These are phyloP conservation scores for Hamamelis virginiana DNA, from an alignment of 164 flowering plant genomes.

Conservation along the genomic window DNA sequence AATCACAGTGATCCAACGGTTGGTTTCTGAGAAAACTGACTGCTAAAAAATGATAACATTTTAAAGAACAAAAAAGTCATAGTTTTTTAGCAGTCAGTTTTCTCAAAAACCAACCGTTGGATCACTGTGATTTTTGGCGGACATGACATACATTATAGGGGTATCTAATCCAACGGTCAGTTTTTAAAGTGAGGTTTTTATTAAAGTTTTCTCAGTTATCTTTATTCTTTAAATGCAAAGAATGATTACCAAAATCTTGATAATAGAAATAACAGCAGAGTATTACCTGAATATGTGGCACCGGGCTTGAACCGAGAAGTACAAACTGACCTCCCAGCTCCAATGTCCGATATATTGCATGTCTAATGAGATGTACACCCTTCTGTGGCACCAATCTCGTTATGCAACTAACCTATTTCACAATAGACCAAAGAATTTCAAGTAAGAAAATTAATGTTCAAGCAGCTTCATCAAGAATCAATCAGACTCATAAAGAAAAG, in stretches of 20 bases:
- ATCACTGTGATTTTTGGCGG: too few relatives aligned
- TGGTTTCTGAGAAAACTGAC: too few relatives aligned
- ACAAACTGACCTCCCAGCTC: conserved; percentile 97
- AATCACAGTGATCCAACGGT: too few relatives aligned
- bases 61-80: too few relatives aligned
- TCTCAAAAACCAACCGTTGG: too few relatives aligned
- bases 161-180: too few relatives aligned
- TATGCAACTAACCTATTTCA: conserved; percentile 82
- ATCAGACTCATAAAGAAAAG: neutral
- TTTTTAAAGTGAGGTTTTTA: too few relatives aligned
- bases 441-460: neutral
- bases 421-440: conserved; percentile 1
- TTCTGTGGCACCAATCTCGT: conserved; percentile 97
- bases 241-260: neutral
- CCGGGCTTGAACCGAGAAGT: conserved; percentile 97
- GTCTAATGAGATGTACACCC: conserved; percentile 96
- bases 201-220: too few relatives aligned
- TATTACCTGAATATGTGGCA: conserved; percentile 86
- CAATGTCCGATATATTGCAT: conserved; percentile 84
- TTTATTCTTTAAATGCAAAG: neutral
- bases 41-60: too few relatives aligned
- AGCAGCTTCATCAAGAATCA: conserved; percentile 2
- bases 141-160: too few relatives aligned
- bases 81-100: too few relatives aligned
- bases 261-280: neutral